Conservation (phyloP, 2,329 filamentous ascomycete species). For the Trichoderma pleuroti region DNA sequence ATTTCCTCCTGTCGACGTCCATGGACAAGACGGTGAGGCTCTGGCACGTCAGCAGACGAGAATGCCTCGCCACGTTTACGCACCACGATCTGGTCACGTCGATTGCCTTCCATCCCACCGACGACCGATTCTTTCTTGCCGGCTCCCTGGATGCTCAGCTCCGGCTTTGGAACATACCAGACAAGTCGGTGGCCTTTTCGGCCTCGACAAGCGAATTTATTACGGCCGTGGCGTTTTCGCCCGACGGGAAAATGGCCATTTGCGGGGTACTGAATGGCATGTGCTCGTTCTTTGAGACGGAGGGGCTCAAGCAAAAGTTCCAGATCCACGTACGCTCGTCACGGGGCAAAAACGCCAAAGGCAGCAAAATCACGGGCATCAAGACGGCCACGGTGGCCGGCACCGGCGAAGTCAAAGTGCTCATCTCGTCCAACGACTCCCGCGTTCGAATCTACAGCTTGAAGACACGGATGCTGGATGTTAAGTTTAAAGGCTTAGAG, state of each 20-base stretch:
- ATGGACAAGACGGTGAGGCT: conserved; percentile 97
- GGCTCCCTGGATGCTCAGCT: conserved; percentile 87
- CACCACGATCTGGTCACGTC: conserved; percentile 95
- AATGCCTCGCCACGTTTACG: conserved; percentile 90
- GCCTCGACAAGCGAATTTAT: conserved; percentile 79
- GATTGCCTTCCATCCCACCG: conserved; percentile 88
- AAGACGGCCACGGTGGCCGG: conserved; percentile 61
- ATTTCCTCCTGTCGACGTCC: conserved; percentile 89
- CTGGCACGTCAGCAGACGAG: conserved; percentile 82
- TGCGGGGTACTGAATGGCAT: conserved; percentile 82
- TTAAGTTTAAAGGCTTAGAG: conserved; percentile 88
- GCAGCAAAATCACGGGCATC: conserved; percentile 96
- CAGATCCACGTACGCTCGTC: conserved; percentile 94
- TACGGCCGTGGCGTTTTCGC: conserved; percentile 89
- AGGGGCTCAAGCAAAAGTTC: conserved; percentile 76
- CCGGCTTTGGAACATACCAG: conserved; percentile 92
- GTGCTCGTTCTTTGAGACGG: conserved; percentile 89
- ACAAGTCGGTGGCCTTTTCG: conserved; percentile 86
- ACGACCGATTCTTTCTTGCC: conserved; percentile 95
- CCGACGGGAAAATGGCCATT: conserved; percentile 85
- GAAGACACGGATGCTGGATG: conserved; percentile 76
- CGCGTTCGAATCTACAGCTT: conserved; percentile 86
- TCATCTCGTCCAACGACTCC: conserved; percentile 94
- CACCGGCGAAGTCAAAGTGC: conserved; percentile 70
- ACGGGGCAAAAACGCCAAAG: conserved; percentile 88